Base-by-base conservation (phyloP, 257 asterid genomes). In the Solanum etuberosum region DNA sequence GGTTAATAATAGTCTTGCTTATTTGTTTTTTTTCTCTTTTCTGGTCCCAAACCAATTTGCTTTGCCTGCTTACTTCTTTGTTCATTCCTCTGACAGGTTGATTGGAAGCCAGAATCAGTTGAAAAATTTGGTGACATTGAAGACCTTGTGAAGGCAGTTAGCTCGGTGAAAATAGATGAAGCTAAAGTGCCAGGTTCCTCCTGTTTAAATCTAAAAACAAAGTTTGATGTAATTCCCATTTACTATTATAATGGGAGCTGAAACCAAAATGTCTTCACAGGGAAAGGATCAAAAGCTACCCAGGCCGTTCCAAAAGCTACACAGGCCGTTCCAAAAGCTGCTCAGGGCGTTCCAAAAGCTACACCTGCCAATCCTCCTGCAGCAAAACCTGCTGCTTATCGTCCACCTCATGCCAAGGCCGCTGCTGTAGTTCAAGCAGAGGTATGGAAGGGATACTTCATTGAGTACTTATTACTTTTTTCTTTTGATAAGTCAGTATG, bases 401-500 rank as follows among this genome's bases (percentile, higher is more conserved):
- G 98, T 46, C 99, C 99, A 12, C 99, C 99, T 85, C 98, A 95
- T 87, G 98, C 98, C 85, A 97, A 97, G 90, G 96, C 97, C 72
- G 97, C 97, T 23, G 99, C 94, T 85, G 91, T 95, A 34, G 92
- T 92, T 90, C 98, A 95, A 90, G 97, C 98, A 23, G 97, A 95
- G 99, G 99, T 97, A 95, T 67, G 23, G 57, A 5, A 34, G 59
- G 83, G 32, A 46, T 71, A 57, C 11, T 32, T 9, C 13, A 85
- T 87, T 81, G 11, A 32, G 31, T 57, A 51, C 9, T 23, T 72
- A 70, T 38, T 25, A 3, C 74, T 29, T 21, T 83, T 83, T 87
- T 73, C 20, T 80, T 61, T 34, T 27, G 65, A 74, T 32, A 46
- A 37, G 27, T 51, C 84, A 54, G 74, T 27, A 16, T 74, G 43